phyloP scores from a whole-genome alignment of 192 early-diverging fungal genomes.

The Coemansia sp. region DNA sequence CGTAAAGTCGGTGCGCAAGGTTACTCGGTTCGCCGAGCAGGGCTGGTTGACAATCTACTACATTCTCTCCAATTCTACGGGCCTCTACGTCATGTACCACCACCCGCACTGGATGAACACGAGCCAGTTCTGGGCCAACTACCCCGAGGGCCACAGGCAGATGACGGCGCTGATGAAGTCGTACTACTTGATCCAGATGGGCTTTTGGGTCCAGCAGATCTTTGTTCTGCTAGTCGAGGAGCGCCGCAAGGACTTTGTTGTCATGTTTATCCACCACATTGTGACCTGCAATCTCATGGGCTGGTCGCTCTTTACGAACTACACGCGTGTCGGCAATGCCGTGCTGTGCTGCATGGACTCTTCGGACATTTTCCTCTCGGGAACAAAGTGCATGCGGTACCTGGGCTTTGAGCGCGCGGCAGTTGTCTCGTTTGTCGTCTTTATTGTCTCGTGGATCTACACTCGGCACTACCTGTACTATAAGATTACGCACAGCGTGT shows the following conservation, averaged over 20 bases:
- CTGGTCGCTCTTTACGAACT: constrained; percentile 65
- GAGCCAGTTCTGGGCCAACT: constrained; percentile 64
- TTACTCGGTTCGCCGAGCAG: constrained; percentile 68
- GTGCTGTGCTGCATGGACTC: constrained; percentile 77
- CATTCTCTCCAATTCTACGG: constrained; percentile 58
- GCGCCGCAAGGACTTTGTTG: constrained; percentile 69
- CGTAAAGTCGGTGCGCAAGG: constrained; percentile 36
- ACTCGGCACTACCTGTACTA: constrained; percentile 75
- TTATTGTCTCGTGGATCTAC: constrained; percentile 71
- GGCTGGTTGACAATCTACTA: constrained; percentile 70
- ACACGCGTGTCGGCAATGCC: constrained; percentile 76
- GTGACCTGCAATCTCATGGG: constrained; percentile 70
- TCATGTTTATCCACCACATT: constrained; percentile 73
- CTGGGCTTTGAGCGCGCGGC: constrained; percentile 57
- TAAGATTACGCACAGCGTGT: constrained; percentile 59
- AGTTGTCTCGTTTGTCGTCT: constrained; percentile 62
- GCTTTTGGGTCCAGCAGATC: constrained; percentile 79
- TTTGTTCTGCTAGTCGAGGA: constrained; percentile 73
- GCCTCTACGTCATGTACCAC: constrained; percentile 68
- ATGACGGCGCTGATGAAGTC: constrained; percentile 59
- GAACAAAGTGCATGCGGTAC: constrained; percentile 77
- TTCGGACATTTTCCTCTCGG: constrained; percentile 73
- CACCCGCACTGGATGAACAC: constrained; percentile 73
- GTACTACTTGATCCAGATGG: constrained; percentile 74
- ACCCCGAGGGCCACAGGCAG: constrained; percentile 61